Conservation (phyloP, 2,329 filamentous ascomycete genomes). For the Ophidiomyces ophidiicola region DNA sequence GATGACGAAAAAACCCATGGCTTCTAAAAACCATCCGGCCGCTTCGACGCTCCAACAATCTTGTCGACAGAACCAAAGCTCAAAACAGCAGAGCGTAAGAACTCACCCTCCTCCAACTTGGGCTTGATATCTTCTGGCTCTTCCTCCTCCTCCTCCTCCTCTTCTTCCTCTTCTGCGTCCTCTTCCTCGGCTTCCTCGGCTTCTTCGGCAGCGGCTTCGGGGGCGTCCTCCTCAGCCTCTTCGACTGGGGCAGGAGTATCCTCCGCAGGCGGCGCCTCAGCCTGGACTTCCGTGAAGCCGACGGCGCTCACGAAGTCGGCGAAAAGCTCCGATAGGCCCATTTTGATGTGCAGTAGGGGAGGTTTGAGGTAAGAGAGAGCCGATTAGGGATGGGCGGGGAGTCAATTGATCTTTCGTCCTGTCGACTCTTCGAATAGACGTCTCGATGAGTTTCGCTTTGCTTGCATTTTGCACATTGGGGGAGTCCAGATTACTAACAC, state of each 20-base stretch:
- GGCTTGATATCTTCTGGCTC: slow-evolving; percentile 79
- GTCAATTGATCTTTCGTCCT: slow-evolving; percentile 16
- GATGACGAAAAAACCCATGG: not conserved
- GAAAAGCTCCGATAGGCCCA: slow-evolving; percentile 55
- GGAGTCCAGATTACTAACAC: slow-evolving; percentile 1
- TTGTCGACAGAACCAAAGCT: no score
- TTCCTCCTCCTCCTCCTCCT: slow-evolving; percentile 72
- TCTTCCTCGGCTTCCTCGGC: slow-evolving; percentile 48
- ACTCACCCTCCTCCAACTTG: slow-evolving; percentile 81
- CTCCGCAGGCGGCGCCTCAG: slow-evolving; percentile 46
- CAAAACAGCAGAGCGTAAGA: not conserved
- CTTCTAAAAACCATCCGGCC: no score
- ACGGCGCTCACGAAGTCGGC: slow-evolving; percentile 54
- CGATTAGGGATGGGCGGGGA: slow-evolving; percentile 16
- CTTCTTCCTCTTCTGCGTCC: slow-evolving; percentile 55
- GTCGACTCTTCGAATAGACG: no score
- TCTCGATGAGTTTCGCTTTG: no score
- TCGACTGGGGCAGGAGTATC: slow-evolving; percentile 25
- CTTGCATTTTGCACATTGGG: slow-evolving; percentile 9
- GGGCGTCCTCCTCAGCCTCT: slow-evolving; percentile 38
- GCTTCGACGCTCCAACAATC: no score
- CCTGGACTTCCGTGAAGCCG: slow-evolving; percentile 48
- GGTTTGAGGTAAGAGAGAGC: slow-evolving; percentile 18
- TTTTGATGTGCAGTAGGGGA: slow-evolving; percentile 27
- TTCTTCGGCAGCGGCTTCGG: slow-evolving; percentile 39